Evolutionary conservation across 768 basidiomycete species (phyloP).

Genomic region (Xerocomus potaroensis): DNA sequence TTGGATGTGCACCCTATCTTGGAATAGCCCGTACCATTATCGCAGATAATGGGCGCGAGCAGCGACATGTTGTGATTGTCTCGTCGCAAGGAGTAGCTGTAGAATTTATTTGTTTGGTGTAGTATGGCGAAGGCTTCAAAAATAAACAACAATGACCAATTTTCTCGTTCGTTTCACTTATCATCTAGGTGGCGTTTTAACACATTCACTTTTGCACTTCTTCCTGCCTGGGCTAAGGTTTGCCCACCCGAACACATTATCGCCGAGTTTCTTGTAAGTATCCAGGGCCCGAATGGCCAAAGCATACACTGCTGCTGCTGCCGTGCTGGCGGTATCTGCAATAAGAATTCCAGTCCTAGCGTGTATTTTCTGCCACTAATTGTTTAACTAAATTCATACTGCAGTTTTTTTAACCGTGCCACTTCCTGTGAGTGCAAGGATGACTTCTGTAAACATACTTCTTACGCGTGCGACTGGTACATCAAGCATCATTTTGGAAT

Average conservation of each 20-base stretch:
- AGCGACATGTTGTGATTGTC: conserved; percentile 59
- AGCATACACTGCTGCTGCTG: no score
- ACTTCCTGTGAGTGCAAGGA: conserved; percentile 1
- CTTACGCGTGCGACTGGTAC: conserved; percentile 22
- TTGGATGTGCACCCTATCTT: conserved; percentile 78
- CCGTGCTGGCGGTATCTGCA: neutral
- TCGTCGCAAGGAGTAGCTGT: no score
- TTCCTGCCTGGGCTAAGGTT: no score
- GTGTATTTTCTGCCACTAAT: conserved; percentile 3
- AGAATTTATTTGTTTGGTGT: conserved; percentile 23
- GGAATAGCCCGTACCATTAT: conserved; percentile 96
- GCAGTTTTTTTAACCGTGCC: neutral
- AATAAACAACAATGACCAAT: conserved; percentile 18
- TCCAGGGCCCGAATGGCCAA: no score
- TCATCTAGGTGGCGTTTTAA: no score
- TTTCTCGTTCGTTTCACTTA: neutral
- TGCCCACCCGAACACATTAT: no score
- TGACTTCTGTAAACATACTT: conserved; percentile 12
- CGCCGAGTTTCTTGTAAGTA: no score
- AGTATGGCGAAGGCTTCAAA: conserved; percentile 20
- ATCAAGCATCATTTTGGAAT: neutral
- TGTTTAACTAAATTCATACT: no score
- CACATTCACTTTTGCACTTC: no score
- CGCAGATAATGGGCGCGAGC: conserved; percentile 92
- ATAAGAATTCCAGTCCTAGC: neutral